Conservation (phyloP, 768 basidiomycete genomes). For the Trametes gibbosa region DNA sequence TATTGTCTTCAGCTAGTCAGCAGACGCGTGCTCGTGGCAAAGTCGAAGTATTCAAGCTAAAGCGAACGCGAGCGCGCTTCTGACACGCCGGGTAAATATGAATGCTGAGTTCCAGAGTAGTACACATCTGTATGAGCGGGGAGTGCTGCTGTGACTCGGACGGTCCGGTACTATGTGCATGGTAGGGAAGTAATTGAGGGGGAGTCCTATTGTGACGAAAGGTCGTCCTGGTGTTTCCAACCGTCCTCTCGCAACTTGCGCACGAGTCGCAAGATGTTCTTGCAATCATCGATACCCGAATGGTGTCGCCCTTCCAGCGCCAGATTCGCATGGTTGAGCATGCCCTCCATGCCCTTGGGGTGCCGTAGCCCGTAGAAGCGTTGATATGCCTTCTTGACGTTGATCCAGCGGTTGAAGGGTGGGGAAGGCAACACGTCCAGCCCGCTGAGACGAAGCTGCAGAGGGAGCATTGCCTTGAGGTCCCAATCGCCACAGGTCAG, state of each 20-base stretch:
- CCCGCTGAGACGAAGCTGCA: slow-evolving; percentile 24
- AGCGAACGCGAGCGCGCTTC: background rate
- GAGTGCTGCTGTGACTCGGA: background rate
- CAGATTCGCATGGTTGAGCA: slow-evolving; percentile 25
- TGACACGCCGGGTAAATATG: background rate
- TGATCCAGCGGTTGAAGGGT: slow-evolving; percentile 29
- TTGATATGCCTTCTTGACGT: slow-evolving; percentile 27
- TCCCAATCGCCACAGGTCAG: slow-evolving; percentile 34
- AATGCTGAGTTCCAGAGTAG: background rate
- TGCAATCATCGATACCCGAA: slow-evolving; percentile 33
- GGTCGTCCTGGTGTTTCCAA: slow-evolving; percentile 24
- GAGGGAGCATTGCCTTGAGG: slow-evolving; percentile 30
- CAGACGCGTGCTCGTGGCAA: background rate
- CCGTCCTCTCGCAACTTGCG: slow-evolving; percentile 24
- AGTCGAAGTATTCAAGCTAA: background rate
- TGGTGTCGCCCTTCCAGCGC: slow-evolving; percentile 30
- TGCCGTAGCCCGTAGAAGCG: slow-evolving; percentile 15
- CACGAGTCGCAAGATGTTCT: slow-evolving; percentile 29
- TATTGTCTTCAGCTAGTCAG: slow-evolving; percentile 19
- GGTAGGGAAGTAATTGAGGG: background rate
- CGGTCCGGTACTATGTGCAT: background rate
- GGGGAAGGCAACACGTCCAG: slow-evolving; percentile 12
- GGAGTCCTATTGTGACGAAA: background rate
- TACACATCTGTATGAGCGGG: background rate
- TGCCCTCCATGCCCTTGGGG: slow-evolving; percentile 25